A percentile compares a stretch with the other conserved stretches of the same genome.
Evolutionary conservation across 2,329 filamentous ascomycete species (phyloP).

Genomic region (Orbilia blumenaviensis): DNA sequence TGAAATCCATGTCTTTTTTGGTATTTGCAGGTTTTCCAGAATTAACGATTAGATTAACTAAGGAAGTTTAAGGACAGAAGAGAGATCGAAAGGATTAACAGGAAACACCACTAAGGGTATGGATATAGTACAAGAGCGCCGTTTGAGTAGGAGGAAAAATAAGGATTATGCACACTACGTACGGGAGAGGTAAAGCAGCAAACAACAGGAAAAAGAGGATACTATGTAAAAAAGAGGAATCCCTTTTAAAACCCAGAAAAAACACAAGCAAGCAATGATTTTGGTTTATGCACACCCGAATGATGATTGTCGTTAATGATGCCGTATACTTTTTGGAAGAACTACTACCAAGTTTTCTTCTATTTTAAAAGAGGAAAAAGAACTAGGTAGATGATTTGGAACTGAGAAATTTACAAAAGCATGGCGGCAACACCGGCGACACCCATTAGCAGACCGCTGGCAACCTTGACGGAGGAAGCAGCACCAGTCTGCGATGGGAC

Average conservation of each 20-base stretch:
- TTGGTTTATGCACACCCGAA: not conserved
- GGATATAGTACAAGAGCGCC: slow-evolving; percentile 53
- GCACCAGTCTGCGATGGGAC: slow-evolving; percentile 52
- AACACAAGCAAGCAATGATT: slow-evolving; percentile 1
- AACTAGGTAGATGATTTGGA: not conserved
- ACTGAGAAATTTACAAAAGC: slow-evolving; percentile 41
- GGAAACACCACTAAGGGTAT: slow-evolving; percentile 2
- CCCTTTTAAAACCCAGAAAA: slow-evolving; percentile 3
- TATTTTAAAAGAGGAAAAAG: not conserved
- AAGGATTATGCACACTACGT: slow-evolving; percentile 46
- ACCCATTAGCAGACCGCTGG: slow-evolving; percentile 55
- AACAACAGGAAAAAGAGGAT: not conserved
- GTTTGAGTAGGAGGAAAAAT: not conserved
- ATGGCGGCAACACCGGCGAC: slow-evolving; percentile 54
- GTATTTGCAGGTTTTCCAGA: not conserved
- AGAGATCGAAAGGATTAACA: not conserved
- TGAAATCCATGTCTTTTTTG: not conserved
- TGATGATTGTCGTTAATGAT: slow-evolving; percentile 33
- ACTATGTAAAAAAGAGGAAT: not conserved
- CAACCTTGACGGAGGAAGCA: slow-evolving; percentile 55
- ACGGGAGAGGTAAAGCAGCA: not conserved
- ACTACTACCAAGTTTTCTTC: not conserved
- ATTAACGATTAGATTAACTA: slow-evolving; percentile 25
- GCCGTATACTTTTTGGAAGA: slow-evolving; percentile 1
- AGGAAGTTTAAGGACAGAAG: slow-evolving; percentile 10